Percentiles rank a stretch among this genome's conserved stretches.
phyloP scores from a whole-genome alignment of 768 basidiomycete species.

The Suillus discolor region DNA sequence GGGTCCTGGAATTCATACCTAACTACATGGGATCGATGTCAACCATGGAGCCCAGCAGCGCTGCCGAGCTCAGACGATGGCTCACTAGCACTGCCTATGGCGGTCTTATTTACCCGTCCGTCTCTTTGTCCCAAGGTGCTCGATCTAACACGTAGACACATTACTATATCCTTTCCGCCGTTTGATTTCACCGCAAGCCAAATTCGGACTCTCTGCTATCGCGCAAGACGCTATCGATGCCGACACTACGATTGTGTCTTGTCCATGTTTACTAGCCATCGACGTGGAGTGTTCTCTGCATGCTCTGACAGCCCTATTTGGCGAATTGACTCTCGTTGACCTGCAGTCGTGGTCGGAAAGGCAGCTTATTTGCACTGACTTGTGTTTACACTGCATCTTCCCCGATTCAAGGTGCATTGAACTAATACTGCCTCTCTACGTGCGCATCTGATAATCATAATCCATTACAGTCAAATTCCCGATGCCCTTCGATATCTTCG shows the following conservation, averaged over 20 bases:
- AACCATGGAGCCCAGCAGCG: not conserved
- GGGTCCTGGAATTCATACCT: no score
- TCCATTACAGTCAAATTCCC: slow-evolving; percentile 12
- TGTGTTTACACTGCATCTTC: slow-evolving; percentile 64
- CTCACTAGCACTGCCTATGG: slow-evolving; percentile 46
- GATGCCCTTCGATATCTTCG: slow-evolving; percentile 43
- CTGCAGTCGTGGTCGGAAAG: slow-evolving; percentile 56
- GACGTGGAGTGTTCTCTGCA: slow-evolving; percentile 51
- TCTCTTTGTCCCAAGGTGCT: slow-evolving; percentile 50
- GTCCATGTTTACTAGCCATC: slow-evolving; percentile 69
- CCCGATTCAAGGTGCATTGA: slow-evolving; percentile 36
- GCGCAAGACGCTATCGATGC: slow-evolving; percentile 49
- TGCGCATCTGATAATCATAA: slow-evolving; percentile 9
- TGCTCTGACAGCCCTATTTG: slow-evolving; percentile 47
- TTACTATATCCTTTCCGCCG: slow-evolving; percentile 9
- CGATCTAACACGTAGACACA: slow-evolving; percentile 1
- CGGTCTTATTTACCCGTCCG: slow-evolving; percentile 52
- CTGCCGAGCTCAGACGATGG: slow-evolving; percentile 49
- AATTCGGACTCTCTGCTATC: slow-evolving; percentile 51
- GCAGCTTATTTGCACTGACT: slow-evolving; percentile 69
- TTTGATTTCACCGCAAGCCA: slow-evolving; percentile 31
- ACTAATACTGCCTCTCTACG: not conserved
- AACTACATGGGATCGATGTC: no score
- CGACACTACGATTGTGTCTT: slow-evolving; percentile 62
- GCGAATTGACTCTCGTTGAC: slow-evolving; percentile 15